Conservation (phyloP, 1,139 yeast species). For the Lodderomyces margitis region DNA sequence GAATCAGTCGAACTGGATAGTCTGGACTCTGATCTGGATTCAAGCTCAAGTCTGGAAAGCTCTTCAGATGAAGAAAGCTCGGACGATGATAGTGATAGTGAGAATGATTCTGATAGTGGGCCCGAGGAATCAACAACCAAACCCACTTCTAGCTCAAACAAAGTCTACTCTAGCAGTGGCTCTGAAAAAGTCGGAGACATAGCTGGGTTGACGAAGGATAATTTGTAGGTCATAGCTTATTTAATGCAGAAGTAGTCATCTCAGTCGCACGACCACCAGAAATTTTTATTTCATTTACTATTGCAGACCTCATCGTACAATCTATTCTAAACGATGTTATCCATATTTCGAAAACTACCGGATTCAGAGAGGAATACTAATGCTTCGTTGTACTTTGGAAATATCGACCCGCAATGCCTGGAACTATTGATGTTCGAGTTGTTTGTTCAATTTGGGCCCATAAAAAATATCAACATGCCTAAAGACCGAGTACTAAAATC, state of each 20-base stretch:
- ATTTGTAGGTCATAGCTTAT: no score
- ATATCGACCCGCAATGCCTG: conserved; percentile 70
- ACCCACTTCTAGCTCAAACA: conserved; percentile 10
- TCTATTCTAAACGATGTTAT: conserved; percentile 20
- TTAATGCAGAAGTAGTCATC: no score
- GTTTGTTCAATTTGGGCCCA: conserved; percentile 83
- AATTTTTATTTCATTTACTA: no score
- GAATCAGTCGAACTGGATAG: conserved; percentile 1
- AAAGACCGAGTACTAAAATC: conserved; percentile 68
- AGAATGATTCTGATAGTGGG: conserved; percentile 14
- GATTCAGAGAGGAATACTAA: conserved; percentile 57
- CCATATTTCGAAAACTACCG: conserved; percentile 31
- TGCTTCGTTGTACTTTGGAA: conserved; percentile 79
- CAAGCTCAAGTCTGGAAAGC: conserved; percentile 12
- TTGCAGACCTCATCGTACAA: conserved; percentile 1
- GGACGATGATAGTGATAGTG: conserved; percentile 4
- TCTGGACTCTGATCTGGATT: conserved; percentile 9
- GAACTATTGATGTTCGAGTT: conserved; percentile 75
- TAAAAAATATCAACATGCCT: conserved; percentile 69
- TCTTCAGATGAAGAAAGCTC: conserved; percentile 2
- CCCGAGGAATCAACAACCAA: conserved; percentile 24
- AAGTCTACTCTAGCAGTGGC: neutral
- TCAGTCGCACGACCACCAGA: no score
- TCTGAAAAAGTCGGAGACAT: no score
- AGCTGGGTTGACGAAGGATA: no score